A percentile compares a stretch with the other conserved stretches of the same genome.
phyloP scores from a whole-genome alignment of 352 stramenopile species.

The Phytophthora meadii region DNA sequence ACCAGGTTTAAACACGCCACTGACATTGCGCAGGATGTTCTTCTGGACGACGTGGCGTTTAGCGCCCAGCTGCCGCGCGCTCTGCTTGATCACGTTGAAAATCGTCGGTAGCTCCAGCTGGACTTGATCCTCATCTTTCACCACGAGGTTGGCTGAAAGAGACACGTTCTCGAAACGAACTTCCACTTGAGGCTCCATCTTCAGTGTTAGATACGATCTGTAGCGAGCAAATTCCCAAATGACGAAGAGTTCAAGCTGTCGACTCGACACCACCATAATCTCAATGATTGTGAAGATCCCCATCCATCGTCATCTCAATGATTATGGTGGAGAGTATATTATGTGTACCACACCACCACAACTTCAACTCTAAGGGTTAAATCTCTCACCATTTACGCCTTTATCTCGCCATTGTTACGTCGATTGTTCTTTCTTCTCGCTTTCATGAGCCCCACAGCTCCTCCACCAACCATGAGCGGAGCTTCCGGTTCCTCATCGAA shows the following conservation, averaged over 20 bases:
- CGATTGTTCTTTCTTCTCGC: slow-evolving; percentile 65
- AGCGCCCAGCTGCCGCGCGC: slow-evolving; percentile 10
- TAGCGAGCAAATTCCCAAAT: slow-evolving; percentile 16
- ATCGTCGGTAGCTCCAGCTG: slow-evolving; percentile 48
- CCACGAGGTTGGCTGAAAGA: slow-evolving; percentile 31
- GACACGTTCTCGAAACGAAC: slow-evolving; percentile 49
- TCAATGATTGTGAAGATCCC: slow-evolving; percentile 16
- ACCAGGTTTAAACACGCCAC: slow-evolving; percentile 30
- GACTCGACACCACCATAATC: slow-evolving; percentile 18
- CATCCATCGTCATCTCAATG: slow-evolving; percentile 6
- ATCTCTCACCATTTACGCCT: slow-evolving; percentile 25
- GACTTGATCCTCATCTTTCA: slow-evolving; percentile 22
- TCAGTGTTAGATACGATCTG: too few species aligned
- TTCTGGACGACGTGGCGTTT: slow-evolving; percentile 36
- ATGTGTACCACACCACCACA: neutral
- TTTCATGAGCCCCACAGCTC: slow-evolving; percentile 72
- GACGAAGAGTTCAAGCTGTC: neutral
- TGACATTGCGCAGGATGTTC: slow-evolving; percentile 41
- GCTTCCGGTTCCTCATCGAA: slow-evolving; percentile 42
- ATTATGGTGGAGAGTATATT: slow-evolving; percentile 1
- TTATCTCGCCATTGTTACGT: slow-evolving; percentile 44
- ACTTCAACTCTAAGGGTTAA: neutral
- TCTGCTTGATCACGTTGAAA: slow-evolving; percentile 33
- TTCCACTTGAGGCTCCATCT: slow-evolving; percentile 41
- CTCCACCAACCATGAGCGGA: slow-evolving; percentile 48